Base-by-base conservation (phyloP, 345 rosid genomes). In the Gossypium thurberi region DNA sequence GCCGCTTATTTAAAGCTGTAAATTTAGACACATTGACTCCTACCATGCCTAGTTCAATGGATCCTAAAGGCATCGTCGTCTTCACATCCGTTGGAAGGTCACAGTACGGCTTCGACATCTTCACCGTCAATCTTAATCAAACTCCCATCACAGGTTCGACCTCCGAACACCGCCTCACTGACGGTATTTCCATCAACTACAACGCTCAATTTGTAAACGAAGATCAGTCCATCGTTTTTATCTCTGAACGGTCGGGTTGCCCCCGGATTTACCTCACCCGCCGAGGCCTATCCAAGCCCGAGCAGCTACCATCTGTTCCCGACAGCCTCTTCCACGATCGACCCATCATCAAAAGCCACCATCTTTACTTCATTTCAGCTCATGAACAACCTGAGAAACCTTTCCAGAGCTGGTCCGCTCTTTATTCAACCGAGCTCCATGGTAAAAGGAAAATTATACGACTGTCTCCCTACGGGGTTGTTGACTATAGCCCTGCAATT, bases 281-380 rank as follows among this genome's bases (percentile, higher is more conserved):
- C 44, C 79, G 86, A 21, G 87, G 78, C 1, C 43, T 6, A 8
- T 25, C 84, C 67, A 71, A 77, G 3, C 85, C 87, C 11, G 86
- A 88, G 17, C 81, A 70, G 47, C 81, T 91, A 0, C 90, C 85
- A 3, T 74, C 78, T 55, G 84, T 74, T 9, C 84, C 87, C n/a
- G 71, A 23, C 0, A 88, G 91, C 87, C 88, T 81, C 72, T 94
- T 91, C 84, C 94, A 87, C 47, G 98, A 94, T 83, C 91, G 93
- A 21, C 97, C 98, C 3, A 13, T 85, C 64, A 61, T 89, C 12
- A 71, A 81, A 66, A 77, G 77, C 78, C 69, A 77, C 65, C 81
- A 11, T 26, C 86, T 94, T 56, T 90, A 85, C 85, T 86, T 94
- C 84, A 73, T 90, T 10, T 94, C 98, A 0, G 87, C 95, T 76